Evolutionary conservation across 176 grass and related monocot genomes (phyloP), one percentile per base, ranked within the genome.

Genomic region (Elymus sibiricus): DNA sequence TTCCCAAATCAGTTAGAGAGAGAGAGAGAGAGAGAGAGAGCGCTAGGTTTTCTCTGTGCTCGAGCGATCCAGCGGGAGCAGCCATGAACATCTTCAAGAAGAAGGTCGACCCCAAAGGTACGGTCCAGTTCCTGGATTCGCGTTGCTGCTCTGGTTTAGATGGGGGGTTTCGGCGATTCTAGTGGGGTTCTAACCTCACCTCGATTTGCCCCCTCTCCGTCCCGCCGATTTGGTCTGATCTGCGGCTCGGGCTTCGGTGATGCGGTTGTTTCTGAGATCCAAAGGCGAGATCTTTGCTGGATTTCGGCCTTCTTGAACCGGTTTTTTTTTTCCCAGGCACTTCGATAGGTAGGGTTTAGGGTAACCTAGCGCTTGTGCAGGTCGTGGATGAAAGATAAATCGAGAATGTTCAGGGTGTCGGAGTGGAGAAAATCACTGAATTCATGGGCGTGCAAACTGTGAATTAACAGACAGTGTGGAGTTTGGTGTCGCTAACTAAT

Each of bases 41-140:
- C 4, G 14, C 21, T 49, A 25, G 56, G 7, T 4, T 71, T 13
- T 43, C 64, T 1, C 21, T 7, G 70, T 42, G 69, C 58, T 34
- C 13, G 55, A 35, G 16, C 74, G 74, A 83, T 58, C 74, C 58
- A 73, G 46, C 75, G 87, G 16, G 16, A 53, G 49, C 49, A 6
- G 67, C 88, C 91, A 95, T 98, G 96, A 95, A 98, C 77, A 92
- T 98, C 82, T 98, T 98, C 87, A 95, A 89, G 93, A 98, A 95
- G 96, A 98, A 98, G 79, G 78, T 89, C 49, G 90, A 92, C 27
- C 93, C 96, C 61, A 98, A 98, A 98, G 93, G 96, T 95, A 44
- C 79, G 85, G 17, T 75, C 32, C 35, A 0, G 1, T 80, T 81
- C 58, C 69, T 78, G 11, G 87, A 86, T 87, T 80, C 63, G 64